Percentiles rank a stretch among this genome's conserved stretches.
Evolutionary conservation across 192 early-diverging fungal genomes (phyloP).

Genomic region (Coemansia sp.): DNA sequence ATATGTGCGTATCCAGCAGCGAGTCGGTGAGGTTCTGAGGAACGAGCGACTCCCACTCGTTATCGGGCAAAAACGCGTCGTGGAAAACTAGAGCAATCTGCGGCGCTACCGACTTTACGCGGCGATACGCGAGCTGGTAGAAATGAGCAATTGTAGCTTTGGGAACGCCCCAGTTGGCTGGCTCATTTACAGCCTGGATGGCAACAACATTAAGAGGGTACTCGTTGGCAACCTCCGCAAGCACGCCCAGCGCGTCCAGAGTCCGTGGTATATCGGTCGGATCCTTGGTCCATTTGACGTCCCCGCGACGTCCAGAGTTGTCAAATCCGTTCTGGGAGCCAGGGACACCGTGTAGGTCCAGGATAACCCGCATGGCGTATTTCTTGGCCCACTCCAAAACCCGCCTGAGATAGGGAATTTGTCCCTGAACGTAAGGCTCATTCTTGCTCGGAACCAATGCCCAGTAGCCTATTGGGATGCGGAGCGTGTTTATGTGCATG

Average conservation of each 20-base stretch:
- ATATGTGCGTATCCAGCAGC: conserved; percentile 52
- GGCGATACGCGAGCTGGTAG: conserved; percentile 36
- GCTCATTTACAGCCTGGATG: conserved; percentile 53
- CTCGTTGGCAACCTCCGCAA: conserved; percentile 39
- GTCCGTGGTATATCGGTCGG: conserved; percentile 27
- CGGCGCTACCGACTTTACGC: conserved; percentile 36
- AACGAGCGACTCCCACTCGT: conserved; percentile 35
- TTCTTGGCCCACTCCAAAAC: conserved; percentile 63
- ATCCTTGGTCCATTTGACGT: conserved; percentile 41
- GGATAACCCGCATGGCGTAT: conserved; percentile 62
- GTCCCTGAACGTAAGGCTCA: conserved; percentile 63
- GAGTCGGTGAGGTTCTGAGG: conserved; percentile 36
- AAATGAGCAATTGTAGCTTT: conserved; percentile 33
- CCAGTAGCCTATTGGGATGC: conserved; percentile 73
- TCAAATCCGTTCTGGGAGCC: conserved; percentile 72
- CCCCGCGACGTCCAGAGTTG: conserved; percentile 47
- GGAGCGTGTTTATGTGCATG: conserved; percentile 64
- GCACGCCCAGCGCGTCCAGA: conserved; percentile 24
- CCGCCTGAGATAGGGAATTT: conserved; percentile 56
- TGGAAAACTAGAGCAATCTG: conserved; percentile 33
- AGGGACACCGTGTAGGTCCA: conserved; percentile 69
- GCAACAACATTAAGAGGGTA: conserved; percentile 23
- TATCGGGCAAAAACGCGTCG: conserved; percentile 46
- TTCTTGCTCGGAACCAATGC: conserved; percentile 52
- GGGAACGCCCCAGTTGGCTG: conserved; percentile 51